Conservation (phyloP, 352 stramenopile genomes). For the Pythium chondricola region DNA sequence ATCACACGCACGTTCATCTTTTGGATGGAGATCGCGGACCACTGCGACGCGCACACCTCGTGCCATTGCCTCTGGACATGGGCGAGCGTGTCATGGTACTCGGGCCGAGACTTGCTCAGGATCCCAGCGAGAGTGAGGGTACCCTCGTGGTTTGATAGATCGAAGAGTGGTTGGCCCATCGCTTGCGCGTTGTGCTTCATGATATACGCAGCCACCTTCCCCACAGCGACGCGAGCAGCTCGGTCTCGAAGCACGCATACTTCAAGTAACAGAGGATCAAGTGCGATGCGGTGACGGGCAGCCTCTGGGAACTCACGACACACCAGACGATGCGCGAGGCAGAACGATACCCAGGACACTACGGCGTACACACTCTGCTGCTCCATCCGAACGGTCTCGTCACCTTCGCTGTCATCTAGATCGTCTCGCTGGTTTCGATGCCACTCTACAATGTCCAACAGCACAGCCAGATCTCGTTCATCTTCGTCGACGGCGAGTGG, state of each 20-base stretch:
- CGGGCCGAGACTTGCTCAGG: conserved; percentile 2
- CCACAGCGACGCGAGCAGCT: background rate
- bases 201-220: conserved; percentile 4
- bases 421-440: background rate
- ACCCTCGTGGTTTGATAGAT: conserved; percentile 7
- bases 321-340: background rate
- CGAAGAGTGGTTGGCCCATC: conserved; percentile 1
- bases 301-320: background rate
- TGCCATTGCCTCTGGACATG: conserved; percentile 1
- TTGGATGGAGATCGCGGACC: background rate
- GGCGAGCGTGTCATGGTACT: conserved; percentile 5
- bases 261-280: conserved; percentile 5
- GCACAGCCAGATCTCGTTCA: background rate
- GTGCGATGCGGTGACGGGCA: conserved; percentile 5
- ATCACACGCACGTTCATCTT: conserved; percentile 2
- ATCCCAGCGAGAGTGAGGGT: conserved; percentile 2
- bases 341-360: conserved; percentile 7
- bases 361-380: conserved; percentile 8
- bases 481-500: background rate
- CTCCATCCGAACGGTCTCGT: conserved; percentile 7
- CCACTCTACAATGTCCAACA: conserved; percentile 4
- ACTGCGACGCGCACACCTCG: conserved; percentile 2
- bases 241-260: conserved; percentile 8
- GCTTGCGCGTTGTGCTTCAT: background rate
- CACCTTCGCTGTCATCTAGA: background rate